Evolutionary conservation across 2,329 filamentous ascomycete species (phyloP), one percentile per base, ranked within the genome.

Genomic region (Tothia fuscella): DNA sequence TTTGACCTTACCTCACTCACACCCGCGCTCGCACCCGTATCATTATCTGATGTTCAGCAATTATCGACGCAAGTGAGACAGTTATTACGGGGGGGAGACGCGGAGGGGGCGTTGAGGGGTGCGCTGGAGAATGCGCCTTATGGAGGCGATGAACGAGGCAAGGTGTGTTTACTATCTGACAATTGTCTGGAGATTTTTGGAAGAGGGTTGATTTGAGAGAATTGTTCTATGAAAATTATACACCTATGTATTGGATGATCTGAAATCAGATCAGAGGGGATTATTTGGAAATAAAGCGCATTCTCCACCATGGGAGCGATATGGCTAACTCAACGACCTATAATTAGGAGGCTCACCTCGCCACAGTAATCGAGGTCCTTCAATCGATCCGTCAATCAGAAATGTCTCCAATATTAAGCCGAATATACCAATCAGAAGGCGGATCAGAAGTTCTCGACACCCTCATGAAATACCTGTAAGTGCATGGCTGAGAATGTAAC

Each of bases 381-480:
- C 88, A 94, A 63, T 91, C 86, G 16, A 96, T 96, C 65, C 88
- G 93, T 60, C 87, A 91, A 56, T 83, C 83, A 53, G 91, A 98
- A 53, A 96, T 96, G 84, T 86, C 80, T 49, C 82, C 85, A 12
- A 78, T 96, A 55, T 69, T 98, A 51, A 78, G 80, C 63, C 76
- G 79, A 44, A 82, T 96, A 55, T 87, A 91, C 65, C 69, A 68
- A 46, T 78, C 80, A 9, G 76, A 82, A 38, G 83, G 83, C 47
- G 91, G 91, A 21, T 77, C 76, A 47, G 91, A 96, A 64, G 73
- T 83, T 47, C 67, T 93, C 51, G 91, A 98, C 61, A 86, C 89
- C 39, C 67, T 98, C 60, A 94, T 94, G 84, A 98, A 98, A 69
- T 98, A 95, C 65, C 70, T 95, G 78, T 95, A 76, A 56, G 82